These are phyloP conservation scores for Juglanconis sp. DNA, from an alignment of 2,329 filamentous ascomycete genomes.

Conservation along the genomic window DNA sequence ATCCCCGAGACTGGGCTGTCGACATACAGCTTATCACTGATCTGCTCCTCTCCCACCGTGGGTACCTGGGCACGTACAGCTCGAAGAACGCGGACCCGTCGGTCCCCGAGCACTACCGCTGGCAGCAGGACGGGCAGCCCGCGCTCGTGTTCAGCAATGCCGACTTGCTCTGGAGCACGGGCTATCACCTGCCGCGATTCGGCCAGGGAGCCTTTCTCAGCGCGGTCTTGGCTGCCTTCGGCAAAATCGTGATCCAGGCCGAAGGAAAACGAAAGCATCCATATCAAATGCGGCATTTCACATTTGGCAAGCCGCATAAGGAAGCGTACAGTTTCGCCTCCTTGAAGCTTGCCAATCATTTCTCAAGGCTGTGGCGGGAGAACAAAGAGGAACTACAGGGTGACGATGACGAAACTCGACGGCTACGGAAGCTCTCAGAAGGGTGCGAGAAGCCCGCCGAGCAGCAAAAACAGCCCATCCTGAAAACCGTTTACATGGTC, in stretches of 20 bases:
- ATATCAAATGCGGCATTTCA: neutral
- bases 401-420: neutral
- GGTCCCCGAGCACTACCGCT: constrained; percentile 67
- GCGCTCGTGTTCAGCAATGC: constrained; percentile 84
- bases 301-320: constrained; percentile 74
- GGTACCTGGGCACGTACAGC: constrained; percentile 78
- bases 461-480: constrained; percentile 9
- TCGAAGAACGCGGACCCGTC: constrained; percentile 62
- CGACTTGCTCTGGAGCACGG: constrained; percentile 85
- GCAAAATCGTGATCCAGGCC: constrained; percentile 47
- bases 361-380: constrained; percentile 35
- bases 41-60: constrained; percentile 73
- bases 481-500: constrained; percentile 86
- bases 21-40: constrained; percentile 84
- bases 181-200: constrained; percentile 79
- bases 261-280: constrained; percentile 34
- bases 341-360: constrained; percentile 61
- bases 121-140: constrained; percentile 78
- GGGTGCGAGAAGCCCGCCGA: too few species aligned
- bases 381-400: constrained; percentile 34
- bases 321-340: constrained; percentile 84
- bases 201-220: constrained; percentile 90
- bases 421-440: too few species aligned
- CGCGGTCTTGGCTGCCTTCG: constrained; percentile 54
- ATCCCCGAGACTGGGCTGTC: constrained; percentile 92